These are phyloP conservation scores for Brettanomyces naardenensis DNA, from an alignment of 805 yeast species.

Conservation along the genomic window DNA sequence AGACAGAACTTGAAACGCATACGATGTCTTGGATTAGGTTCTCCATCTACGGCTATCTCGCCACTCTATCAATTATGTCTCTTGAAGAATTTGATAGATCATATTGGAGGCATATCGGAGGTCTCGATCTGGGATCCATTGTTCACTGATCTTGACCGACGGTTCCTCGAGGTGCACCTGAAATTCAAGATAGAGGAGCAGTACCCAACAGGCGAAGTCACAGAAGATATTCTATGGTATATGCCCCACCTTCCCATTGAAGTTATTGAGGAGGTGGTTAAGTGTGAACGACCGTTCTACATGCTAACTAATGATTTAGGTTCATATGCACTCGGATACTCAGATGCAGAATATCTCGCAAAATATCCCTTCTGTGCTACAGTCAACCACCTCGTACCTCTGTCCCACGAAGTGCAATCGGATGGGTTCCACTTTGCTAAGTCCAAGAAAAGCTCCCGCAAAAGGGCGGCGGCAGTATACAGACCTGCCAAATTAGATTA, in stretches of 20 bases:
- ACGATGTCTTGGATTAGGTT: conserved; percentile 26
- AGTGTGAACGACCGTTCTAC: conserved; percentile 14
- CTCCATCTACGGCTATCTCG: conserved; percentile 14
- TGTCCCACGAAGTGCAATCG: not conserved
- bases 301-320: conserved; percentile 26
- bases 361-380: conserved; percentile 23
- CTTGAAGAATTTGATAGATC: conserved; percentile 10
- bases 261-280: conserved; percentile 20
- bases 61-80: conserved; percentile 24
- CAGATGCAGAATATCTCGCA: conserved; percentile 18
- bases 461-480: conserved; percentile 2
- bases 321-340: conserved; percentile 20
- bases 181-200: conserved; percentile 13
- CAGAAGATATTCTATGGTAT: conserved; percentile 15
- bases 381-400: conserved; percentile 10
- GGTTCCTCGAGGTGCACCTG: conserved; percentile 10
- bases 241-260: conserved; percentile 29
- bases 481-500: conserved; percentile 9
- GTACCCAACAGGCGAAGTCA: not conserved
- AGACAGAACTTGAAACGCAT: conserved; percentile 3
- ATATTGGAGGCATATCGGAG: not conserved
- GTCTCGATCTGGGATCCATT: conserved; percentile 27
- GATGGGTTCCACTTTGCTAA: conserved; percentile 14
- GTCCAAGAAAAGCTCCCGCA: conserved; percentile 8
- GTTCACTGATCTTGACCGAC: conserved; percentile 16